These are phyloP conservation scores for Saccharomyces kudriavzevii DNA, from an alignment of 805 yeast genomes.

Conservation along the genomic window DNA sequence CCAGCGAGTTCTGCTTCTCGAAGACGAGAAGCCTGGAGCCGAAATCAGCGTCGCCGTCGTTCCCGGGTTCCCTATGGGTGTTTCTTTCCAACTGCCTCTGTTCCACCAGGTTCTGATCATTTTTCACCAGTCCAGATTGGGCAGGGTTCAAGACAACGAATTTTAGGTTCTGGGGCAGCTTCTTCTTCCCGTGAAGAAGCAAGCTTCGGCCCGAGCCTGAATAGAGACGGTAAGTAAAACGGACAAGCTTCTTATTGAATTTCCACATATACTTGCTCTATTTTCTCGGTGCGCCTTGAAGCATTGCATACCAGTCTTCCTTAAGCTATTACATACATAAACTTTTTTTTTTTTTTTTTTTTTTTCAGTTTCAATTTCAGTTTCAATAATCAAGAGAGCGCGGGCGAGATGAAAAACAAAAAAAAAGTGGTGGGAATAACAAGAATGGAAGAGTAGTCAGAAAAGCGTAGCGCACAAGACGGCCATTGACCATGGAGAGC, in stretches of 20 bases:
- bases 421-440: background rate
- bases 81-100: background rate
- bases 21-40: background rate
- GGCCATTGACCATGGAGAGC: slow-evolving; percentile 1
- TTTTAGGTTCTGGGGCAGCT: slow-evolving; percentile 22
- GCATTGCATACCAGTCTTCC: background rate
- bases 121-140: slow-evolving; percentile 21
- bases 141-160: slow-evolving; percentile 24
- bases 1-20: background rate
- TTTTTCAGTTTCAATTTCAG: background rate
- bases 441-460: slow-evolving; percentile 1
- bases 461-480: slow-evolving; percentile 2
- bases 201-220: background rate
- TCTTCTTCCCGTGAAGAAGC: slow-evolving; percentile 18
- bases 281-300: background rate
- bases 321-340: background rate
- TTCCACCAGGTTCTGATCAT: slow-evolving; percentile 1
- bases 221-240: background rate
- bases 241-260: background rate
- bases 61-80: background rate
- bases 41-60: background rate
- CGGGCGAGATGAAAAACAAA: background rate
- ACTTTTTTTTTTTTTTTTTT: background rate
- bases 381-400: background rate
- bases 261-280: background rate